Evolutionary conservation across 352 stramenopile genomes (phyloP).

Genomic region (Globisporangium sylvaticum): DNA sequence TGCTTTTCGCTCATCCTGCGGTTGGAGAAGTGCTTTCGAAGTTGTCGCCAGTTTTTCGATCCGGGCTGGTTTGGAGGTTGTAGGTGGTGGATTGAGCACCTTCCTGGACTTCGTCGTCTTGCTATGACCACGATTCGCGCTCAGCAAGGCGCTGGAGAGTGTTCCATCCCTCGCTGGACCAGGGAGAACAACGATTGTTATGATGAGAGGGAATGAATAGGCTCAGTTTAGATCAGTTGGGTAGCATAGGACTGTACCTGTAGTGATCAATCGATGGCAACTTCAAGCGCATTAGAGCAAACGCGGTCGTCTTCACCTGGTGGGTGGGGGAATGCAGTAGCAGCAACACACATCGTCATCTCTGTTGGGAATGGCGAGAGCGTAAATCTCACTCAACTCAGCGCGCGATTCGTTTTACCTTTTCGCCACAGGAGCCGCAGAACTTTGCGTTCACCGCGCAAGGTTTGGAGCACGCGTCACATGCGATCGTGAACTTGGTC

Average conservation of each 20-base stretch:
- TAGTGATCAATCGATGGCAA: slow-evolving; percentile 1
- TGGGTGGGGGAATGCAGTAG: not conserved
- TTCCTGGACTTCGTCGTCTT: not conserved
- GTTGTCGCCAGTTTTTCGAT: slow-evolving; percentile 2
- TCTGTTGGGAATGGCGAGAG: not conserved
- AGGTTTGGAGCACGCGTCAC: not conserved
- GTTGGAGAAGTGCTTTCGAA: no score
- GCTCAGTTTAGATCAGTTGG: no score
- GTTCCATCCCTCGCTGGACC: not conserved
- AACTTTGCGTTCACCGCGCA: not conserved
- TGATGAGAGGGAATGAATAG: no score
- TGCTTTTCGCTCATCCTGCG: no score
- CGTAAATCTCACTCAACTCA: not conserved
- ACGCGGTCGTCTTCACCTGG: not conserved
- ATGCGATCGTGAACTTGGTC: not conserved
- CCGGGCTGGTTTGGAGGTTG: not conserved
- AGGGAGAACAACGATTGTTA: not conserved
- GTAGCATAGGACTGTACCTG: no score
- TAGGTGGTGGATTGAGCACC: not conserved
- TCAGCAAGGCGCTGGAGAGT: not conserved
- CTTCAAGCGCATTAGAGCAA: slow-evolving; percentile 1
- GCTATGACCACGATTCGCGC: not conserved
- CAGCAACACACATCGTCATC: not conserved
- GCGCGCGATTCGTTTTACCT: not conserved
- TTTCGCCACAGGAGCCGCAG: not conserved